Conservation (phyloP, 2,329 filamentous ascomycete genomes). For the Sporothrix globosa region DNA sequence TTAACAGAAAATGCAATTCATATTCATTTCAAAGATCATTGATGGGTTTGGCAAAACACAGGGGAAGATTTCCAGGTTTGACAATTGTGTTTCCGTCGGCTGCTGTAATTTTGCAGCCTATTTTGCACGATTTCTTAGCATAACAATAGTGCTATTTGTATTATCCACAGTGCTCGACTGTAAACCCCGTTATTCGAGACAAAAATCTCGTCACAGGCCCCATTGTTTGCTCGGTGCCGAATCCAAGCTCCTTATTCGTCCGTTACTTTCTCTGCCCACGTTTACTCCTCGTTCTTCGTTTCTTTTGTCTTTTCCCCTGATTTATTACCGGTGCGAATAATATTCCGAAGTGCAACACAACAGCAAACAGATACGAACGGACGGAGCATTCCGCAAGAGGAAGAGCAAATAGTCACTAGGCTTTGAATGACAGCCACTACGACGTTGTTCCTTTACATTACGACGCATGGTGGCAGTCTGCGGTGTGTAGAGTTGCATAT, state of each 20-base stretch:
- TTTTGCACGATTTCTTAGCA: slow-evolving; percentile 3
- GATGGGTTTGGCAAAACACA: not conserved
- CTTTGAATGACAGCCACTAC: too few species aligned
- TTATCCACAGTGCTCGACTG: not conserved
- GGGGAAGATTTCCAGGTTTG: slow-evolving; percentile 14
- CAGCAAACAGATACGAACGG: not conserved
- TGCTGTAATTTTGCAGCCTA: not conserved
- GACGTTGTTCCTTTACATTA: not conserved
- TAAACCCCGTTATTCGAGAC: slow-evolving; percentile 7
- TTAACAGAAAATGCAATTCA: slow-evolving; percentile 5
- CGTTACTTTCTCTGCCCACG: not conserved
- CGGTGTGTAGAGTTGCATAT: not conserved
- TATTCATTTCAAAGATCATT: slow-evolving; percentile 19
- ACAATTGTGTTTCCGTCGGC: not conserved
- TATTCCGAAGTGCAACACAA: slow-evolving; percentile 20
- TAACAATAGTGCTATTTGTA: slow-evolving; percentile 20
- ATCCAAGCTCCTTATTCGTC: slow-evolving; percentile 1
- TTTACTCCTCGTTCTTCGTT: not conserved
- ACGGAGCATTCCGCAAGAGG: too few species aligned
- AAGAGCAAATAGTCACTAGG: too few species aligned
- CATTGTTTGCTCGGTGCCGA: slow-evolving; percentile 10
- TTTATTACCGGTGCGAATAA: slow-evolving; percentile 16
- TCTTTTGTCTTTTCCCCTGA: not conserved
- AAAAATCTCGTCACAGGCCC: not conserved
- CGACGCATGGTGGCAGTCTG: not conserved